Base-by-base conservation (phyloP, 73 alveolate genomes). In the Symbiodinium pilosum region DNA sequence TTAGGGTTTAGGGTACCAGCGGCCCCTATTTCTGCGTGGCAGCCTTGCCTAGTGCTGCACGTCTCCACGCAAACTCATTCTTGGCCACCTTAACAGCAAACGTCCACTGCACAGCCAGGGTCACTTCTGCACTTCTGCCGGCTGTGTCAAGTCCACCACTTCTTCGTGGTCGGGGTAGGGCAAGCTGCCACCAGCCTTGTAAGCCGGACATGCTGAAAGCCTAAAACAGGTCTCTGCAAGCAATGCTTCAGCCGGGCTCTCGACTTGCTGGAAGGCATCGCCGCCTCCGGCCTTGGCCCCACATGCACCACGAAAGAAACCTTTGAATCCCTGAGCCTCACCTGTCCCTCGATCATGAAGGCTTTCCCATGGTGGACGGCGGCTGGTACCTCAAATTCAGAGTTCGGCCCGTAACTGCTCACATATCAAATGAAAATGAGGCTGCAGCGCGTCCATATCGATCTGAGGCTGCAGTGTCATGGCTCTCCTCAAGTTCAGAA, bases 401-500 rank as follows among this genome's bases (percentile, higher is more conserved):
- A n/a, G n/a, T n/a, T n/a, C n/a, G n/a, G n/a, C n/a, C n/a, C n/a
- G n/a, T n/a, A n/a, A n/a, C n/a, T n/a, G n/a, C n/a, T n/a, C n/a
- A n/a, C n/a, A n/a, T n/a, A n/a, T n/a, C n/a, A n/a, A n/a, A n/a
- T n/a, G n/a, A n/a, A n/a, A n/a, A n/a, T n/a, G 47, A 38, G 86
- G n/a, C 47, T 30, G 24, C 39, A 42, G 54, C 97, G 16, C 98
- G 54, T 28, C 98, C 98, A 32, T 93, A 93, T 64, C 98, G 98
- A 32, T 93, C 98, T 11, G 92, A 75, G 38, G 98, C 92, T 2
- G 98, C 98, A 43, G 98, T 93, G 84, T 93, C 98, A 42, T 93
- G 98, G 59, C 98, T 93, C 43, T 93, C 98, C 98, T 75, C 43
- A 39, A n/a, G n/a, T n/a, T n/a, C n/a, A n/a, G n/a, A n/a, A n/a